These are phyloP conservation scores for Lecanicillium sp. DNA, from an alignment of 2,329 filamentous ascomycete genomes.

Conservation along the genomic window DNA sequence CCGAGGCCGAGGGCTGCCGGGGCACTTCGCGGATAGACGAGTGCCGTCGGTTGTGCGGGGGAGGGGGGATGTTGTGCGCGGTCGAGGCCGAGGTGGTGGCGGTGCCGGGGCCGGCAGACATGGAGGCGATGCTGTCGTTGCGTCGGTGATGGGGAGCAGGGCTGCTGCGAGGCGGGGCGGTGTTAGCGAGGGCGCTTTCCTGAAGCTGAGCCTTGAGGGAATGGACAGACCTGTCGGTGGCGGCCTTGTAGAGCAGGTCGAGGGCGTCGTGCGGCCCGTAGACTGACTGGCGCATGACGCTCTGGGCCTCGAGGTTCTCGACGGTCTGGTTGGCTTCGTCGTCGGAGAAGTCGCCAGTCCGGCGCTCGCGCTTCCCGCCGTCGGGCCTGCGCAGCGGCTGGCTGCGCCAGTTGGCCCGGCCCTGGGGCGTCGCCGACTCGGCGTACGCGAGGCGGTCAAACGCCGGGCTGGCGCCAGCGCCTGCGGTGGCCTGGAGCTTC, in stretches of 20 bases:
- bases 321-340: slow-evolving; percentile 56
- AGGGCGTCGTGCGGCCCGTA: slow-evolving; percentile 91
- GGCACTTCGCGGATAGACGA: slow-evolving; percentile 15
- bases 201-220: slow-evolving; percentile 10
- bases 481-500: slow-evolving; percentile 46
- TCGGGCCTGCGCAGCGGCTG: slow-evolving; percentile 61
- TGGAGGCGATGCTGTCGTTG: slow-evolving; percentile 24
- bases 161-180: neutral
- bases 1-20: slow-evolving; percentile 16
- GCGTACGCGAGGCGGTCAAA: slow-evolving; percentile 42
- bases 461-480: slow-evolving; percentile 36
- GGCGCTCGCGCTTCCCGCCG: slow-evolving; percentile 26
- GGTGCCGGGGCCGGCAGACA: slow-evolving; percentile 15
- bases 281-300: slow-evolving; percentile 64
- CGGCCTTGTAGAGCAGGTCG: slow-evolving; percentile 85
- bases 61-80: slow-evolving; percentile 8
- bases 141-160: slow-evolving; percentile 22
- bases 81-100: slow-evolving; percentile 15
- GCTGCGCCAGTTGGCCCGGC: slow-evolving; percentile 57
- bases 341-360: slow-evolving; percentile 31
- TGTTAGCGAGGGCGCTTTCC: neutral
- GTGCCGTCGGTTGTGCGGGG: slow-evolving; percentile 2
- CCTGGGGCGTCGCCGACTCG: slow-evolving; percentile 53
- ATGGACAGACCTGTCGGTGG: slow-evolving; percentile 50
- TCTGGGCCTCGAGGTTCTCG: slow-evolving; percentile 59